phyloP scores from a whole-genome alignment of 2,329 filamentous ascomycete genomes.

The Xylariaceae sp. region DNA sequence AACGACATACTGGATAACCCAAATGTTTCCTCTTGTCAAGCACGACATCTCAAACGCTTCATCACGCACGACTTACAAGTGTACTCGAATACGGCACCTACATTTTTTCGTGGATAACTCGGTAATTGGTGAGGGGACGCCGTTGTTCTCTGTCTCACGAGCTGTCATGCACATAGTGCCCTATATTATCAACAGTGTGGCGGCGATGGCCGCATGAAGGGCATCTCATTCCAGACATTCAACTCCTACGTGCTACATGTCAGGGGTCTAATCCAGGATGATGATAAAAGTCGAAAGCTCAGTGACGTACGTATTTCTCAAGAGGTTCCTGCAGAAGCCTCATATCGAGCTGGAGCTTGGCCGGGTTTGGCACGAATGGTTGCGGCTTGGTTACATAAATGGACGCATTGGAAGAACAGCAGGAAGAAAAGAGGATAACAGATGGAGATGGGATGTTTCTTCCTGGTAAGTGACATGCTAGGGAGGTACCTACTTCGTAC shows the following conservation, averaged over 20 bases:
- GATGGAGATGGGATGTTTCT: too few relatives aligned
- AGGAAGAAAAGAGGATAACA: background rate
- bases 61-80: background rate
- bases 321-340: constrained; percentile 16
- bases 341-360: background rate
- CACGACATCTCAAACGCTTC: background rate
- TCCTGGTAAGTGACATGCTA: too few relatives aligned
- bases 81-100: background rate
- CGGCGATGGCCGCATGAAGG: background rate
- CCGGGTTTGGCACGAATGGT: constrained; percentile 4
- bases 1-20: too few relatives aligned
- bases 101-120: background rate
- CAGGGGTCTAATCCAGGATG: background rate
- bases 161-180: background rate
- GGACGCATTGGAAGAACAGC: constrained; percentile 3
- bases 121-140: background rate
- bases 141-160: background rate
- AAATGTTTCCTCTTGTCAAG: background rate
- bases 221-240: background rate
- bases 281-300: too few relatives aligned
- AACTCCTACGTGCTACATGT: background rate
- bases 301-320: background rate
- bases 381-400: constrained; percentile 10
- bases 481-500: too few relatives aligned
- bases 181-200: constrained; percentile 1